Percentiles rank a stretch among this genome's conserved stretches.
These are phyloP conservation scores for Exophiala sideris DNA, from an alignment of 2,329 filamentous ascomycete genomes.

Conservation along the genomic window DNA sequence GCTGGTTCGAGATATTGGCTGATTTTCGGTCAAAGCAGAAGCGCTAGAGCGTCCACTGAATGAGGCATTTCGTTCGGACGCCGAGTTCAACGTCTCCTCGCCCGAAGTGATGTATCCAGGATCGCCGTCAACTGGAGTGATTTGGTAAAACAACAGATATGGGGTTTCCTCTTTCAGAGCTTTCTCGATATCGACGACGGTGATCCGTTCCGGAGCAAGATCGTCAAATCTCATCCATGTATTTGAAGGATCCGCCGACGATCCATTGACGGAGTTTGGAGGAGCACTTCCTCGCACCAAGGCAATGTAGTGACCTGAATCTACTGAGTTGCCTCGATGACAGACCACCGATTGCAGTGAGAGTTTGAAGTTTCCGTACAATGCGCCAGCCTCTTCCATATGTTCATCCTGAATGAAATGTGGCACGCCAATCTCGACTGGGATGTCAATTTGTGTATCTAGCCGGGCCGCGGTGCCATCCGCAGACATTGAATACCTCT, in stretches of 20 bases:
- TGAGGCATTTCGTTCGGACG: slow-evolving; percentile 25
- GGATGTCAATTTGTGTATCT: slow-evolving; percentile 86
- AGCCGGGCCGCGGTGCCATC: slow-evolving; percentile 67
- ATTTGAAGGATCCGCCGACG: slow-evolving; percentile 58
- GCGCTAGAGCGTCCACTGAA: slow-evolving; percentile 16
- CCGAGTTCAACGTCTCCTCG: slow-evolving; percentile 33
- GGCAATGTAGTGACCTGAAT: slow-evolving; percentile 88
- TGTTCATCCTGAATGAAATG: slow-evolving; percentile 84
- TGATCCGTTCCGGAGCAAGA: slow-evolving; percentile 68
- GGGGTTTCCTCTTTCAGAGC: slow-evolving; percentile 83
- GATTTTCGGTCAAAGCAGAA: slow-evolving; percentile 14
- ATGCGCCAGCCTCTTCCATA: slow-evolving; percentile 60
- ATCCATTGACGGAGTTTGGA: slow-evolving; percentile 30
- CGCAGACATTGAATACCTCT: slow-evolving; percentile 75
- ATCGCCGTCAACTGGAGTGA: slow-evolving; percentile 78
- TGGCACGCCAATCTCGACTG: slow-evolving; percentile 75
- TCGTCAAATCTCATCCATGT: slow-evolving; percentile 94
- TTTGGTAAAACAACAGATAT: slow-evolving; percentile 93
- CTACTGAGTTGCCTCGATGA: slow-evolving; percentile 78
- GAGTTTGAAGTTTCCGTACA: slow-evolving; percentile 89
- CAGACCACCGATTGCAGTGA: slow-evolving; percentile 89
- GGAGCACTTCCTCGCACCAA: slow-evolving; percentile 70
- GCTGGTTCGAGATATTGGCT: slow-evolving; percentile 34
- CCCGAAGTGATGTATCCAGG: slow-evolving; percentile 35
- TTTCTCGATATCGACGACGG: slow-evolving; percentile 71